phyloP scores from a whole-genome alignment of 2,329 filamentous ascomycete genomes.

The Botrytis aclada region DNA sequence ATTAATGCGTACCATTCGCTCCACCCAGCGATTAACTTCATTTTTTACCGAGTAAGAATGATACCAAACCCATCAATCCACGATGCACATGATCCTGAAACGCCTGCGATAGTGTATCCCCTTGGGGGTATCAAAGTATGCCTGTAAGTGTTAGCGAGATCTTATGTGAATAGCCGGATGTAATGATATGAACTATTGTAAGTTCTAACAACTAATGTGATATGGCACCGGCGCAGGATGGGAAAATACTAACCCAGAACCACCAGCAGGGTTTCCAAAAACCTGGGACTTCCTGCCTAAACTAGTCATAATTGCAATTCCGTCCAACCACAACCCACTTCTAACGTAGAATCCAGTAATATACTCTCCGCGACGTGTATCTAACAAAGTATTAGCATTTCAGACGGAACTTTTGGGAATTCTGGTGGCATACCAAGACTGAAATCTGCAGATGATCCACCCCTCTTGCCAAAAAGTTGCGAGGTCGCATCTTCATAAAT shows the following conservation, averaged over 20 bases:
- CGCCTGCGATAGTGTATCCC: constrained; percentile 83
- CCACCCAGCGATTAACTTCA: background rate
- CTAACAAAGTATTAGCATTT: constrained; percentile 42
- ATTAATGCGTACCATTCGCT: background rate
- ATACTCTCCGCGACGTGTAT: constrained; percentile 80
- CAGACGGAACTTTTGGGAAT: background rate
- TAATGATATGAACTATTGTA: background rate
- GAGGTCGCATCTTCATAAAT: constrained; percentile 82
- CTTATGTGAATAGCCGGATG: background rate
- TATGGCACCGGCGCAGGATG: background rate
- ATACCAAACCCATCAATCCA: constrained; percentile 87
- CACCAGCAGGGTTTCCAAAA: constrained; percentile 78
- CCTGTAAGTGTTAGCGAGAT: constrained; percentile 45
- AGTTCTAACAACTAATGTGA: background rate
- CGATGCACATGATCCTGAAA: constrained; percentile 74
- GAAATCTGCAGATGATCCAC: constrained; percentile 69
- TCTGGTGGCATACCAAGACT: constrained; percentile 61
- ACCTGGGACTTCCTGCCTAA: constrained; percentile 80
- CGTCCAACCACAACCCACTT: constrained; percentile 80
- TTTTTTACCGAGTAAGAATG: constrained; percentile 62
- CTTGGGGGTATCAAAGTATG: constrained; percentile 84
- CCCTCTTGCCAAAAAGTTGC: constrained; percentile 82
- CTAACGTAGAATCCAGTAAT: constrained; percentile 83
- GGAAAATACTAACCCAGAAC: constrained; percentile 67
- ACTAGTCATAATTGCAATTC: constrained; percentile 84